phyloP scores from a whole-genome alignment of 2,329 filamentous ascomycete genomes.

The Tolypocladium tropicale region DNA sequence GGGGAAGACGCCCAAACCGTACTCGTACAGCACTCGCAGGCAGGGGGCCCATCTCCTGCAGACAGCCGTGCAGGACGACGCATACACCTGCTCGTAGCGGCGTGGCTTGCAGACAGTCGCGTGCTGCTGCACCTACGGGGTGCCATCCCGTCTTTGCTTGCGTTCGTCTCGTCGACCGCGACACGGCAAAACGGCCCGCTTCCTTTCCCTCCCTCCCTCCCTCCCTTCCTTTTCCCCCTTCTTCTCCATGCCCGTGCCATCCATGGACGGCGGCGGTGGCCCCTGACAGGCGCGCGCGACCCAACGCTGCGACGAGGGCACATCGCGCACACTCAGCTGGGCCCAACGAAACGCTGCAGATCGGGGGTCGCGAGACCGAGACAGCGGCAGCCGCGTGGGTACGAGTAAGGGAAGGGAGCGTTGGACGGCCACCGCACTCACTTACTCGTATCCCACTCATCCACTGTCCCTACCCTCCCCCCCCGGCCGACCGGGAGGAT shows the following conservation, averaged over 20 bases:
- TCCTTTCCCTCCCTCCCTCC: neutral
- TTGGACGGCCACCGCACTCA: too few relatives aligned
- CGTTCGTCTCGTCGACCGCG: neutral
- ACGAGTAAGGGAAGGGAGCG: too few relatives aligned
- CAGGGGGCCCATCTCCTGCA: neutral
- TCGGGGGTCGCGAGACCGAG: neutral
- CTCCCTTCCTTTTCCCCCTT: neutral
- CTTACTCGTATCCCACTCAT: too few relatives aligned
- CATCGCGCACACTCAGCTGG: neutral
- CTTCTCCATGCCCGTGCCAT: too few relatives aligned
- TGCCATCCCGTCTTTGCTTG: neutral
- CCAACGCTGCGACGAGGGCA: neutral
- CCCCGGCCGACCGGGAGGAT: neutral
- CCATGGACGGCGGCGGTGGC: too few relatives aligned
- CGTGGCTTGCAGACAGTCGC: neutral
- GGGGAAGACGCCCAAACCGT: neutral
- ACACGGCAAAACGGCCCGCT: neutral
- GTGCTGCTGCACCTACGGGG: neutral
- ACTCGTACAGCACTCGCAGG: too few relatives aligned
- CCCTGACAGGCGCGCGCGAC: neutral
- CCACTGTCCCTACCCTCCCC: too few relatives aligned
- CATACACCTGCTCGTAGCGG: neutral
- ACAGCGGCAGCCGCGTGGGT: neutral
- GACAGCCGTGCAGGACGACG: too few relatives aligned
- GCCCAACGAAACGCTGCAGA: neutral